These are phyloP conservation scores for Pleurotus pulmonarius DNA, from an alignment of 768 basidiomycete genomes.

Conservation along the genomic window DNA sequence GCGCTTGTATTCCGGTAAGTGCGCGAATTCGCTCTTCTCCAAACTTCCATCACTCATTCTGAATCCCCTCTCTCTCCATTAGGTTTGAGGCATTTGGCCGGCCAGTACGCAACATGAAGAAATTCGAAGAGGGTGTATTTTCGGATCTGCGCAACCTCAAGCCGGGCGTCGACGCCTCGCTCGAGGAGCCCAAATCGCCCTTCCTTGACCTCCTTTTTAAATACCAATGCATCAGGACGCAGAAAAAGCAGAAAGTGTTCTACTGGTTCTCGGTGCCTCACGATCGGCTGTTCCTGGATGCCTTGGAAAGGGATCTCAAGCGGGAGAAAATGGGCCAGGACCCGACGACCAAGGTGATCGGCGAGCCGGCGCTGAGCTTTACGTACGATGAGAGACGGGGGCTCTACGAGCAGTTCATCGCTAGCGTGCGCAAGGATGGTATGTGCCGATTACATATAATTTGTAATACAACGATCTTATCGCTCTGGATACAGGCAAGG, in stretches of 20 bases:
- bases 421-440: constrained; percentile 14
- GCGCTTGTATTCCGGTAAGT: constrained; percentile 86
- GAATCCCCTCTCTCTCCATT: constrained; percentile 8
- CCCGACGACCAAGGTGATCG: constrained; percentile 67
- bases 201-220: constrained; percentile 95
- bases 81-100: constrained; percentile 68
- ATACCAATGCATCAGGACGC: constrained; percentile 94
- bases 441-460: neutral
- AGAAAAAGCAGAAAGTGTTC: constrained; percentile 99
- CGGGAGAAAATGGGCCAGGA: constrained; percentile 89
- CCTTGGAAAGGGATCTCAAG: constrained; percentile 93
- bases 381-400: constrained; percentile 82
- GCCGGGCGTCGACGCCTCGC: constrained; percentile 85
- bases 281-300: constrained; percentile 94
- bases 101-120: constrained; percentile 90
- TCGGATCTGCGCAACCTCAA: constrained; percentile 91
- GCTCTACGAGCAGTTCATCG: constrained; percentile 85
- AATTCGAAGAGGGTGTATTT: constrained; percentile 97
- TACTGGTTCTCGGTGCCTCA: constrained; percentile 99
- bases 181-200: constrained; percentile 97
- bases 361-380: constrained; percentile 88
- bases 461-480: constrained; percentile 10
- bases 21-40: constrained; percentile 5
- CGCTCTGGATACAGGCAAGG: neutral
- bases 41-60: neutral